Evolutionary conservation across 495 filamentous ascomycete species (phyloP).

Genomic region (Bacidia rubella): DNA sequence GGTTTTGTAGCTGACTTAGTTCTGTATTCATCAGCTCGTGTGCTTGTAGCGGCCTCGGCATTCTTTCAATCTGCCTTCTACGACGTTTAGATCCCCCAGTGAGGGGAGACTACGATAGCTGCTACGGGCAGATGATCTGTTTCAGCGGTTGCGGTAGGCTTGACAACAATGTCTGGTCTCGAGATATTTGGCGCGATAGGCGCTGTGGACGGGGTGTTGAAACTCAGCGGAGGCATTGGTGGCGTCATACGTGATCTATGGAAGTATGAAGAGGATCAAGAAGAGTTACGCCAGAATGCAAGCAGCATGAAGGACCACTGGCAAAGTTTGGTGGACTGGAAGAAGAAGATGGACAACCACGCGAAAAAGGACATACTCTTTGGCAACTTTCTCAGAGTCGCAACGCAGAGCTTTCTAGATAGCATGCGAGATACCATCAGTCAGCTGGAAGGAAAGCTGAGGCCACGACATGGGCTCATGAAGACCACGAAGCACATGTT

Average conservation of each 20-base stretch:
- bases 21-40: too few relatives aligned
- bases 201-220: neutral
- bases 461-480: neutral
- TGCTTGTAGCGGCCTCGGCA: too few relatives aligned
- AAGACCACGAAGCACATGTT: neutral
- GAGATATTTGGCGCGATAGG: neutral
- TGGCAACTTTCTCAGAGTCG: neutral
- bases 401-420: neutral
- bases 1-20: too few relatives aligned
- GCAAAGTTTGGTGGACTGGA: neutral
- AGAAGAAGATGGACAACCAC: neutral
- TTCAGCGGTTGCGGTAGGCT: too few relatives aligned
- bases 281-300: neutral
- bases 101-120: too few relatives aligned
- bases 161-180: neutral
- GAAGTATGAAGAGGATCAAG: constrained; percentile 1
- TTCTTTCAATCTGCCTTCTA: too few relatives aligned
- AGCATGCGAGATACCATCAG: neutral
- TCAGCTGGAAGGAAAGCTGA: neutral
- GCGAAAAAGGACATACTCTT: neutral
- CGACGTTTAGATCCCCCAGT: too few relatives aligned
- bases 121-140: too few relatives aligned
- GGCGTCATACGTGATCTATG: neutral
- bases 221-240: neutral
- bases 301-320: neutral